Base-by-base conservation (phyloP, 495 filamentous ascomycete species). In the Rhizodiscina lignyota region DNA sequence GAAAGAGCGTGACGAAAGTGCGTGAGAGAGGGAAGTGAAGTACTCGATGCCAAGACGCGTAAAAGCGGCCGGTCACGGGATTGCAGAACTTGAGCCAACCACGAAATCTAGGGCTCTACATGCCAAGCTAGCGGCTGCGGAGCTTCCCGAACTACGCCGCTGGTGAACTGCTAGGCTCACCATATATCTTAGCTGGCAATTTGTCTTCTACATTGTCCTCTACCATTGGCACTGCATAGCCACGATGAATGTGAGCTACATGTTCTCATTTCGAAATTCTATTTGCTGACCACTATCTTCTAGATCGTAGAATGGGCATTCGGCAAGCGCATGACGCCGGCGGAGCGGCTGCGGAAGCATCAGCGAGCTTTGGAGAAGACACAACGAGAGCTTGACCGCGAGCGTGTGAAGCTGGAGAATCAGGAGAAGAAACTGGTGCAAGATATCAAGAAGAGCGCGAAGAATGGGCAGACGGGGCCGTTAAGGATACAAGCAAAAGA, bases 281-380 rank as follows among this genome's bases (percentile, higher is more conserved):
- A 50, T 29, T 27, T 29, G 31, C 41, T 48, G 35, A 44, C 35
- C 18, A 32, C 6, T 22, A 11, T 1, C 11, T 5, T 37, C 10
- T 44, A 94, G 84, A 76, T 94, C 61, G 65, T 96, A 36, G 87
- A 94, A 72, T 94, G 87, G 87, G 89, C 89, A 21, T 94, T 96
- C 56, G 87, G 87, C 43, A 92, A 91, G 68, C 85, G 87, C 56
- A 91, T 96, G 73, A 96, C 87, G 54, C 87, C 89, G 5, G 82
- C 83, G 11, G 86, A 96, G 67, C 80, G 89, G 49, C 68, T 96
- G 52, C 79, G 89, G 58, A 96, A 94, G 56, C 92, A 96, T 56
- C 87, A 94, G 59, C 69, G 91, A 44, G 82, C 91, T 36, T 75
- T 96, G 35, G 87, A 97, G 60, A 91, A 94, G 58, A 92, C 89